Evolutionary conservation across 257 asterid genomes (phyloP), one percentile per base, ranked within the genome.

Genomic region (Pogostemon cablin): DNA sequence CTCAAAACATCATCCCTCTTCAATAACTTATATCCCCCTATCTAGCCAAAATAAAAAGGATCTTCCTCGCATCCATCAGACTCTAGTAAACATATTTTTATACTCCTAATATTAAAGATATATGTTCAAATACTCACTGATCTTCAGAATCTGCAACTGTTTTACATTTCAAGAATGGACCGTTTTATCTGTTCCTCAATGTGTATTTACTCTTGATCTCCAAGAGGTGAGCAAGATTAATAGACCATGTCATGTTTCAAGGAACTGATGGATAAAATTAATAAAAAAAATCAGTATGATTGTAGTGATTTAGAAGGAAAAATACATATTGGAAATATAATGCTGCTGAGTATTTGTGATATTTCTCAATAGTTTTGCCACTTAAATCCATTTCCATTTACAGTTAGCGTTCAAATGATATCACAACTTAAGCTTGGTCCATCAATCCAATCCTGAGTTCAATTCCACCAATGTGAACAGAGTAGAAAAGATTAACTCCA

Each of bases 331-430:
- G 11, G 56, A 50, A 25, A 3, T 4, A 1, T n/a, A 50, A n/a
- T n/a, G 34, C 32, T 50, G 34, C 20, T 12, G 50, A 8, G 58
- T 7, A 10, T 50, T 37, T 20, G 32, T 68, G 72, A 40, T 25
- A 15, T 43, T 25, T 39, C 34, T 25, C 42, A 25, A 42, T 7
- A 67, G 41, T 17, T 17, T 58, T 34, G 50, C 38, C 35, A 43
- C 12, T 32, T 40, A 48, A 67, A 48, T 55, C 5, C 69, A 49
- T 57, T 10, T n/a, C 2, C 78, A 74, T 66, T 56, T 54, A 43
- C 34, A 43, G n/a, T 42, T 42, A 37, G 62, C 42, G 40, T 47
- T 66, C 7, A 10, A 10, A 46, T 5, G 38, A 56, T 5, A 43
- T 65, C 59, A 15, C 40, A 60, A 5, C 4, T 6, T 2, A 20